These are phyloP conservation scores for Fusarium robinianum DNA, from an alignment of 2,329 filamentous ascomycete species.

Conservation along the genomic window DNA sequence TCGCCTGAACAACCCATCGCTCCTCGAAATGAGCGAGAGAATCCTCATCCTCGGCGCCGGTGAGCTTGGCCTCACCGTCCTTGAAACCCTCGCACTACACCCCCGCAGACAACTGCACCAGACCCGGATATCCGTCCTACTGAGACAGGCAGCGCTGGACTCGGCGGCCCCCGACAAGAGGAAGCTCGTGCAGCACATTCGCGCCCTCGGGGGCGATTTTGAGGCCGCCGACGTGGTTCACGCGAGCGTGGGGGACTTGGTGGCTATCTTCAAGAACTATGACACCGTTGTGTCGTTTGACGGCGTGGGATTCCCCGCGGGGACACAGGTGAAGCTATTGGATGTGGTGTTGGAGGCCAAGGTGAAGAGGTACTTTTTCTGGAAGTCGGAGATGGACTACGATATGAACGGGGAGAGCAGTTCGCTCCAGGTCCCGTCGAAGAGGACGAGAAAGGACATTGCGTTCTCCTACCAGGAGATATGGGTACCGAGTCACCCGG, in stretches of 20 bases:
- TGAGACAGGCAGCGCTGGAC: conserved; percentile 54
- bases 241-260: conserved; percentile 45
- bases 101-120: conserved; percentile 43
- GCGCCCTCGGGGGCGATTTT: conserved; percentile 45
- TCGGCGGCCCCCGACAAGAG: conserved; percentile 45
- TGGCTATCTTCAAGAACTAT: conserved; percentile 49
- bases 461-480: too few relatives aligned
- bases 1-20: conserved; percentile 28
- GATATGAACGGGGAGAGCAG: conserved; percentile 63
- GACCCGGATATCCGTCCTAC: conserved; percentile 53
- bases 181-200: conserved; percentile 41
- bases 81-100: conserved; percentile 55
- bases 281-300: conserved; percentile 63
- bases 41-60: conserved; percentile 69
- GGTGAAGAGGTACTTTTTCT: conserved; percentile 63
- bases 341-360: conserved; percentile 57
- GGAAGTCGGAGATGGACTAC: conserved; percentile 77
- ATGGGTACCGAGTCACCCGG: too few relatives aligned
- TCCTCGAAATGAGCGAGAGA: conserved; percentile 32
- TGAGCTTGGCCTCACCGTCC: conserved; percentile 63
- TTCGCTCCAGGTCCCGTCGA: conserved; percentile 60
- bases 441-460: too few relatives aligned
- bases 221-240: conserved; percentile 52
- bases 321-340: conserved; percentile 62
- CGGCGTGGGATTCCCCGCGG: conserved; percentile 61